Base-by-base conservation (phyloP, 192 early-diverging fungal species). In the Jimgerdemannia flammicorona region DNA sequence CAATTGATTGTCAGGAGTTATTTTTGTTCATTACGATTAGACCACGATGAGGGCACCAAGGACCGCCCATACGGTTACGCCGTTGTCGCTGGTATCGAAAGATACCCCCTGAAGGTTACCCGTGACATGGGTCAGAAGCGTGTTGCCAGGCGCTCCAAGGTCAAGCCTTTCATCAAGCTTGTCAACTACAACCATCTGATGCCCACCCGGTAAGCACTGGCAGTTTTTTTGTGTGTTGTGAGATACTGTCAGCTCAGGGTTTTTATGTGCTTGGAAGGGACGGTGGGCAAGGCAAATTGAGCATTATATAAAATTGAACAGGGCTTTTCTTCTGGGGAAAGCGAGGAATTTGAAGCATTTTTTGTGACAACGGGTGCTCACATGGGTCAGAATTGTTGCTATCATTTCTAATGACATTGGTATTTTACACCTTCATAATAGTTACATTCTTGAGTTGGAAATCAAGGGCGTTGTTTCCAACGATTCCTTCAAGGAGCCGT, bases 131-230 rank as follows among this genome's bases (percentile, higher is more conserved):
- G 92, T 77, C 91, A 91, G 86, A 96, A 96, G 92, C 93, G 91
- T 88, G 91, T 99, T 69, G 95, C 95, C 77, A 95, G 96, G 86
- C 95, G 98, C 74, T 96, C 95, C 80, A 91, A 89, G 84, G 97
- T 99, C 83, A 99, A 99, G 97, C 92, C 97, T 80, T 99, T 99
- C 90, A 89, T 99, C 87, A 97, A 98, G 91, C 87, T 90, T 74
- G 86, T 99, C 87, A 99, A 99, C 95, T 98, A 96, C 93, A 94
- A 97, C 84, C 98, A 99, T 91, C 81, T 99, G 74, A 98, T 99
- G 97, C 98, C 98, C 85, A 99, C 98, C 81, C 92, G 98, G 86
- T 95, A 91, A 72, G 81, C 14, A 59, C 6, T 14, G 49, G 49
- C 14, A 59, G 6, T 59, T 59, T 59, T 59, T 2, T 59, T 14